These are phyloP conservation scores for Phytophthora macrochlamydospora DNA, from an alignment of 352 stramenopile genomes.

Conservation along the genomic window DNA sequence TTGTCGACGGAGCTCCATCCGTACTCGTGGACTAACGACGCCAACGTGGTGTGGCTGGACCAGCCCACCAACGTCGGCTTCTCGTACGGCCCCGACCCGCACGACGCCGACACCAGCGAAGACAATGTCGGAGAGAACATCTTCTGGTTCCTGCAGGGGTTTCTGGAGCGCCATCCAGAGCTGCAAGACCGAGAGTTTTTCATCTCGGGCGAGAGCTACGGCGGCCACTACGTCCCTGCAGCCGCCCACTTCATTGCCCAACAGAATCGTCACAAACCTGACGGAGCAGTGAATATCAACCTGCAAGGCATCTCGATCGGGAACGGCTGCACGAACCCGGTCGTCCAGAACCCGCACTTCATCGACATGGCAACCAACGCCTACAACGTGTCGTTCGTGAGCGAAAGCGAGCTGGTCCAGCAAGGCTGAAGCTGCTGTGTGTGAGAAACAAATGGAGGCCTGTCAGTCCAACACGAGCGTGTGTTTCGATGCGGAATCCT, in stretches of 20 bases:
- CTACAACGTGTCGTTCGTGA: slow-evolving; percentile 74
- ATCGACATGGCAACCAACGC: slow-evolving; percentile 71
- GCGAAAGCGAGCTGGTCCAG: slow-evolving; percentile 29
- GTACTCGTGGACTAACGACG: slow-evolving; percentile 55
- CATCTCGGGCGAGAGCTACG: slow-evolving; percentile 67
- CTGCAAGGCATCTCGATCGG: slow-evolving; percentile 65
- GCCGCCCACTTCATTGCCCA: slow-evolving; percentile 54
- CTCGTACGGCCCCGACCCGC: slow-evolving; percentile 34
- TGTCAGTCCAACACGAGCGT: slow-evolving; percentile 38
- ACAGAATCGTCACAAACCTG: slow-evolving; percentile 40
- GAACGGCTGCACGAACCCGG: slow-evolving; percentile 59
- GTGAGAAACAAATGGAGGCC: slow-evolving; percentile 36
- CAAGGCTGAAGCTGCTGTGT: slow-evolving; percentile 39
- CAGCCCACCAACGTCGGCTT: slow-evolving; percentile 56
- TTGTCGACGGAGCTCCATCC: slow-evolving; percentile 45
- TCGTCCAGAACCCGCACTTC: slow-evolving; percentile 48
- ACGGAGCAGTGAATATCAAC: slow-evolving; percentile 36
- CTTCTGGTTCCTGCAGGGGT: slow-evolving; percentile 59
- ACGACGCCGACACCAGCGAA: slow-evolving; percentile 46
- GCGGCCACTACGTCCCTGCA: slow-evolving; percentile 58
- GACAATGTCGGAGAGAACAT: slow-evolving; percentile 56
- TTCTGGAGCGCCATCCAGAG: slow-evolving; percentile 48
- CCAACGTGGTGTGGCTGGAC: slow-evolving; percentile 70
- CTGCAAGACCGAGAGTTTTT: slow-evolving; percentile 51
- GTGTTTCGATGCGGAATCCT: slow-evolving; percentile 44